Evolutionary conservation across 345 rosid species (phyloP).

Genomic region (Brassica napus): DNA sequence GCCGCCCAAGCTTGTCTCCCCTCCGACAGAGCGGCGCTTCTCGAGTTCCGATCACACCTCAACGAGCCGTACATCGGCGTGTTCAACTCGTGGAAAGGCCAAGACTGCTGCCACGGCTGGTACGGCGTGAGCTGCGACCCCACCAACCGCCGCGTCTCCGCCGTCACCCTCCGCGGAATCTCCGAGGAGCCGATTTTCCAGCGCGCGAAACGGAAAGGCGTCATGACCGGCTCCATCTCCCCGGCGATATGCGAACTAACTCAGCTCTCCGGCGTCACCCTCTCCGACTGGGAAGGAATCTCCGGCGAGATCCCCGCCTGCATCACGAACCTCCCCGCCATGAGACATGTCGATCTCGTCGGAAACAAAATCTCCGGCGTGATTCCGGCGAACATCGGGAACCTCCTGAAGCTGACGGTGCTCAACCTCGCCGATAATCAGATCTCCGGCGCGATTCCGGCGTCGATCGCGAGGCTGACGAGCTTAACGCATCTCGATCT

Average conservation of each 20-base stretch:
- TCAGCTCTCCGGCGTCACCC: slow-evolving; percentile 52
- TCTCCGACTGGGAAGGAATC: slow-evolving; percentile 82
- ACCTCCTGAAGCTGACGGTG: slow-evolving; percentile 50
- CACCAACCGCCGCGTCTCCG: slow-evolving; percentile 52
- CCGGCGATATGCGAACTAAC: slow-evolving; percentile 68
- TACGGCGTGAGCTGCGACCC: slow-evolving; percentile 83
- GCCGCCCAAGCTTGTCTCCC: slow-evolving; percentile 46
- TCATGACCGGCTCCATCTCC: slow-evolving; percentile 74
- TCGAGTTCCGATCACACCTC: slow-evolving; percentile 58
- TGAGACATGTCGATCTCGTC: slow-evolving; percentile 67
- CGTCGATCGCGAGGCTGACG: slow-evolving; percentile 51
- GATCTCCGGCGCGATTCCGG: slow-evolving; percentile 65
- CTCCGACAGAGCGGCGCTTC: slow-evolving; percentile 58
- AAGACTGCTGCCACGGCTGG: slow-evolving; percentile 69
- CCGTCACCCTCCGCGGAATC: slow-evolving; percentile 74
- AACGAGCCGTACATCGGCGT: slow-evolving; percentile 73
- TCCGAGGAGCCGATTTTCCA: slow-evolving; percentile 81
- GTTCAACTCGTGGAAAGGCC: slow-evolving; percentile 70
- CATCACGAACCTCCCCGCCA: slow-evolving; percentile 47
- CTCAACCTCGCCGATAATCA: slow-evolving; percentile 74
- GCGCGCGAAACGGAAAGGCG: slow-evolving; percentile 58
- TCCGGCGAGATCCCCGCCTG: slow-evolving; percentile 68
- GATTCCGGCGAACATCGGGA: slow-evolving; percentile 63
- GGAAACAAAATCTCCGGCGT: slow-evolving; percentile 70
- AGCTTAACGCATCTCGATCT: slow-evolving; percentile 73